A percentile compares a stretch with the other conserved stretches of the same genome.
phyloP scores from a whole-genome alignment of 345 rosid genomes.

The Euphorbia pulcherrima region DNA sequence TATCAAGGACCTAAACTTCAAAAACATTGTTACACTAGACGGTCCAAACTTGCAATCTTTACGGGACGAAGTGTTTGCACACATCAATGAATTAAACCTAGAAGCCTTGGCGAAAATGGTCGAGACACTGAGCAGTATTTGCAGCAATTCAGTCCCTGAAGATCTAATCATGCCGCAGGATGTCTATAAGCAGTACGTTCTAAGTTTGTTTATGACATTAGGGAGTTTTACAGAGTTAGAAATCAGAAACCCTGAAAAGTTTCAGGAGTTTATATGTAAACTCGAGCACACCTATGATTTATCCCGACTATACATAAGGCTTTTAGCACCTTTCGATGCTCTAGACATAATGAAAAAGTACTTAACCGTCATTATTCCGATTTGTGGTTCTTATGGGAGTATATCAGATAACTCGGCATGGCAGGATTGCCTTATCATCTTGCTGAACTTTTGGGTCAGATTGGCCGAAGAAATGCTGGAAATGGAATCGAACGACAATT shows the following conservation, averaged over 20 bases:
- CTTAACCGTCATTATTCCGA: slow-evolving; percentile 47
- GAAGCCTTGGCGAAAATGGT: slow-evolving; percentile 90
- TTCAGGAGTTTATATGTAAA: slow-evolving; percentile 53
- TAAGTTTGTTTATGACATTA: slow-evolving; percentile 45
- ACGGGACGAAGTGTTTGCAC: slow-evolving; percentile 57
- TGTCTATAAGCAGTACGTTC: slow-evolving; percentile 60
- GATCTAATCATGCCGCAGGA: slow-evolving; percentile 62
- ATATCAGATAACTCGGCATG: slow-evolving; percentile 82
- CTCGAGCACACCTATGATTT: slow-evolving; percentile 65
- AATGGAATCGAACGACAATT: slow-evolving; percentile 33
- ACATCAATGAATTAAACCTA: slow-evolving; percentile 51
- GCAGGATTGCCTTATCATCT: slow-evolving; percentile 83
- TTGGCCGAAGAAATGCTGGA: slow-evolving; percentile 74
- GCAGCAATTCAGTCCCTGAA: slow-evolving; percentile 41
- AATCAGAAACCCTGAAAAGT: slow-evolving; percentile 52
- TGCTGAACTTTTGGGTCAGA: slow-evolving; percentile 75
- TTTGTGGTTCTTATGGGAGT: slow-evolving; percentile 36
- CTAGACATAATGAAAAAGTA: slow-evolving; percentile 57
- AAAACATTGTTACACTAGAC: slow-evolving; percentile 59
- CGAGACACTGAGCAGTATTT: slow-evolving; percentile 39
- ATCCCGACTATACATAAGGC: slow-evolving; percentile 50
- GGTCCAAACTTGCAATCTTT: slow-evolving; percentile 62
- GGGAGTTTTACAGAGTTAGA: slow-evolving; percentile 47
- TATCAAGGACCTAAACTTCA: slow-evolving; percentile 72
- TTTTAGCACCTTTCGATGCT: slow-evolving; percentile 58